A percentile compares a stretch with the other conserved stretches of the same genome.
phyloP scores from a whole-genome alignment of 2,329 filamentous ascomycete genomes.

The Fusarium sp. region DNA sequence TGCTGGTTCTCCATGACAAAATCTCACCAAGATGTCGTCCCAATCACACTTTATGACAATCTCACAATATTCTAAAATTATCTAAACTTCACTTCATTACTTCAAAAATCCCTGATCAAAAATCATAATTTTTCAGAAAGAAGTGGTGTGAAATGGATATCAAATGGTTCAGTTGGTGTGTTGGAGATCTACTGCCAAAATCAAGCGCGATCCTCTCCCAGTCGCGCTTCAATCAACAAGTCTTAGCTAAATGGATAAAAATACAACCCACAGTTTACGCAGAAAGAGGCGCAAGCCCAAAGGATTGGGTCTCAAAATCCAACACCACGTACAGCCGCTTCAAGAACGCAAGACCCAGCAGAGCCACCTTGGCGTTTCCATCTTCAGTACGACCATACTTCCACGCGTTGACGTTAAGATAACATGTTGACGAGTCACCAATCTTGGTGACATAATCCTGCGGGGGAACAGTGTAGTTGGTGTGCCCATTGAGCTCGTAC shows the following conservation, averaged over 20 bases:
- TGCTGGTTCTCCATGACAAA: too few relatives aligned
- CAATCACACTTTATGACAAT: too few relatives aligned
- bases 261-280: background rate
- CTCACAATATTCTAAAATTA: too few relatives aligned
- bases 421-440: background rate
- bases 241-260: background rate
- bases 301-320: background rate
- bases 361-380: background rate
- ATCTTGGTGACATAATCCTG: background rate
- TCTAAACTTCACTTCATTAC: too few relatives aligned
- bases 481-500: background rate
- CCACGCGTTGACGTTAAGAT: background rate
- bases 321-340: background rate
- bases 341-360: background rate
- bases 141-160: too few relatives aligned
- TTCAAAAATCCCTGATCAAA: too few relatives aligned
- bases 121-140: too few relatives aligned
- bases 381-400: background rate
- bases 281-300: background rate
- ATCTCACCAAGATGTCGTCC: too few relatives aligned
- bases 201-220: too few relatives aligned
- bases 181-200: too few relatives aligned
- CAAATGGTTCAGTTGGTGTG: too few relatives aligned
- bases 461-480: background rate
- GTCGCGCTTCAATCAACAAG: background rate